Evolutionary conservation across 176 grass and related monocot genomes (phyloP), one percentile per base, ranked within the genome.

Genomic region (Bonia amplexicaulis): DNA sequence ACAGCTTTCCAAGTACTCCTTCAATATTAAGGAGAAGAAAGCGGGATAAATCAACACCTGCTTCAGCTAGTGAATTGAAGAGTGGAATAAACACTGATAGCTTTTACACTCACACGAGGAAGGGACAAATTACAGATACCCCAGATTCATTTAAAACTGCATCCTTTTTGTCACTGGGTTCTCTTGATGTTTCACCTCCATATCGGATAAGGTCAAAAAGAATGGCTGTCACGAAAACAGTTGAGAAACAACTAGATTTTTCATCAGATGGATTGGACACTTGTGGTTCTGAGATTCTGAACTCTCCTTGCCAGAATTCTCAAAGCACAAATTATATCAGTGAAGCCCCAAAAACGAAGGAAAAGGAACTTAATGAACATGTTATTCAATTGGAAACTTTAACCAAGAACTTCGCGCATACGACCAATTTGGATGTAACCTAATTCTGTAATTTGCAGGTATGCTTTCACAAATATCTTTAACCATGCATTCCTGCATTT

Each of bases 221-320:
- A 84, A 86, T 91, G 71, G 74, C 80, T 41, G 82, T 84, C 17
- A 82, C 60, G 37, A 99, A 92, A 94, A 77, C 88, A 53, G 79
- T 99, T 71, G 92, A 92, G 86, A 96, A 96, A 86, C 88, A 90
- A 58, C 86, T 99, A 22, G 92, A 99, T 94, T 99, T 99, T 92
- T 88, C 91, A 55, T 52, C 84, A 82, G 73, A 90, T 53, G 71
- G 85, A 85, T 68, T 82, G 66, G 80, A 75, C 48, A 82, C 62
- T 58, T 84, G 80, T 90, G 91, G 78, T 82, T 72, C 76, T n/a
- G 84, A 87, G 48, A 74, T 86, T 61, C 76, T 66, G 37, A 84
- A 79, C 61, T 87, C 90, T 55, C 66, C 81, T 75, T 79, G 76
- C 22, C 26, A 84, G 47, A 90, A 82, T 84, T 90, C 82, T 52